phyloP scores from a whole-genome alignment of 1,284 basidiomycete species.

The Sanguinoderma infundibulare region DNA sequence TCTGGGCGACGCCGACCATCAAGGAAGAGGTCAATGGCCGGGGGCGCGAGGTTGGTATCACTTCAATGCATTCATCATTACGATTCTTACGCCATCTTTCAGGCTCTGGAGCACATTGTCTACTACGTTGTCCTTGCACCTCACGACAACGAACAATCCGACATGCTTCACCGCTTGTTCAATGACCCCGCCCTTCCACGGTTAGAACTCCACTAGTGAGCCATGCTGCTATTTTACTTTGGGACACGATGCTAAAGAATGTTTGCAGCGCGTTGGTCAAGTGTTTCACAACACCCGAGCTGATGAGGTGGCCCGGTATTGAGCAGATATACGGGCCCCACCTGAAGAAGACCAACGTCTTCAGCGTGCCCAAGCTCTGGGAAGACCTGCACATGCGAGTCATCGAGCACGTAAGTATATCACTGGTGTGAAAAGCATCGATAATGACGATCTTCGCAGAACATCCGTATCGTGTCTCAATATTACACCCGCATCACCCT shows the following conservation, averaged over 20 bases:
- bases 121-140: slow-evolving; percentile 94
- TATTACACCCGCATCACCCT: slow-evolving; percentile 97
- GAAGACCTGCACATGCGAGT: slow-evolving; percentile 95
- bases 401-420: slow-evolving; percentile 87
- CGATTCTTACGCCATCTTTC: slow-evolving; percentile 16
- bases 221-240: slow-evolving; percentile 9
- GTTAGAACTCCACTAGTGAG: slow-evolving; percentile 88
- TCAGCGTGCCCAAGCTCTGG: slow-evolving; percentile 85
- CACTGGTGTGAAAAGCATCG: not conserved
- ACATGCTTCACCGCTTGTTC: slow-evolving; percentile 92
- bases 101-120: slow-evolving; percentile 93
- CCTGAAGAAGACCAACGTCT: slow-evolving; percentile 83
- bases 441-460: slow-evolving; percentile 52
- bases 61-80: not conserved
- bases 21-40: slow-evolving; percentile 80
- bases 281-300: slow-evolving; percentile 93
- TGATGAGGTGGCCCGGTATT: slow-evolving; percentile 99
- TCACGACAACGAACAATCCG: slow-evolving; percentile 96
- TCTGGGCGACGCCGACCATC: slow-evolving; percentile 94
- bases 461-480: slow-evolving; percentile 91
- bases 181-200: slow-evolving; percentile 78
- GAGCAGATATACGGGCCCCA: slow-evolving; percentile 88
- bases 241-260: slow-evolving; percentile 9
- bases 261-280: slow-evolving; percentile 87
- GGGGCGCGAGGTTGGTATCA: slow-evolving; percentile 68